A percentile compares a stretch with the other conserved stretches of the same genome.
These are phyloP conservation scores for Acacia acuminata DNA, from an alignment of 306 rosid genomes.

Conservation along the genomic window DNA sequence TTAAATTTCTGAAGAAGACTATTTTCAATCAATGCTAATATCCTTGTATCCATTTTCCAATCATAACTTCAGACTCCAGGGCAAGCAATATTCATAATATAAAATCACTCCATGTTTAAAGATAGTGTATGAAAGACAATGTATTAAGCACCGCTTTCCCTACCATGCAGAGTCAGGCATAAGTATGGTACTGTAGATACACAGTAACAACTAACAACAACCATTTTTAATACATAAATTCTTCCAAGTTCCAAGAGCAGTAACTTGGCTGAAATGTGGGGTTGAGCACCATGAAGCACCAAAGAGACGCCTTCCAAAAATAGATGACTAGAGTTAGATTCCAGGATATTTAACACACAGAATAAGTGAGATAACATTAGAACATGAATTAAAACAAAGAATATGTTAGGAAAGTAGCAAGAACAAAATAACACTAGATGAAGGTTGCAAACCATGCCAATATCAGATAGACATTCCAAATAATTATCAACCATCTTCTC, in stretches of 20 bases:
- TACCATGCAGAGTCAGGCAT: no score
- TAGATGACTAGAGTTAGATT: not conserved
- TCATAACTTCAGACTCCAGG: not conserved
- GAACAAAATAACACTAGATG: not conserved
- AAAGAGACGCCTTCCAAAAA: not conserved
- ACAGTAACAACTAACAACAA: no score
- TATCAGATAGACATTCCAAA: not conserved
- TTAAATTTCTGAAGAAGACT: no score
- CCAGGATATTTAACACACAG: not conserved
- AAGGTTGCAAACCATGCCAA: slow-evolving; percentile 6
- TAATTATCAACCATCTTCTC: slow-evolving; percentile 21
- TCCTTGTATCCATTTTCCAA: not conserved
- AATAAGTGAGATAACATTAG: not conserved
- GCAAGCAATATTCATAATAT: not conserved
- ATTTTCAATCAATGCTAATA: no score
- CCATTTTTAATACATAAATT: not conserved
- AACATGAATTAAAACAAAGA: no score
- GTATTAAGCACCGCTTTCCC: no score
- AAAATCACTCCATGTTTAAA: not conserved
- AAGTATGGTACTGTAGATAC: no score
- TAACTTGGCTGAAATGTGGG: not conserved
- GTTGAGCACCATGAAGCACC: not conserved
- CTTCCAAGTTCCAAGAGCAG: not conserved
- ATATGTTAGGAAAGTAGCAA: not conserved
- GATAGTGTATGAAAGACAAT: not conserved